Conservation (phyloP, 164 flowering plant genomes). For the Santalum album region DNA sequence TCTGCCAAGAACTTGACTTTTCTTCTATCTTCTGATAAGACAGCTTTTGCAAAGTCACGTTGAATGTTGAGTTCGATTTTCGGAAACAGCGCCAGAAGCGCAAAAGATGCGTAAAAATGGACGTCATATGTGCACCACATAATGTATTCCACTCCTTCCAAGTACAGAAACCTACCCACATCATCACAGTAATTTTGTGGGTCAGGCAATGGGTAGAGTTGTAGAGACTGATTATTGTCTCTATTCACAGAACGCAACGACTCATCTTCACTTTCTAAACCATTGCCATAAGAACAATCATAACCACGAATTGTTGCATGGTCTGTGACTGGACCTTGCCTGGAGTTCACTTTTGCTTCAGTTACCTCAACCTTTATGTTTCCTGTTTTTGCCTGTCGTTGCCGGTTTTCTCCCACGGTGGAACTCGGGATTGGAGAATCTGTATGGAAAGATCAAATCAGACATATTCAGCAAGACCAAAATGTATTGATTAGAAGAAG, state of each 20-base stretch:
- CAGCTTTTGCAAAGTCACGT: slow-evolving; percentile 88
- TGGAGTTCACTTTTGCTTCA: slow-evolving; percentile 20
- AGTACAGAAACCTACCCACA: slow-evolving; percentile 81
- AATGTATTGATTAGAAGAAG: slow-evolving; percentile 2
- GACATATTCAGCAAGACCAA: neutral
- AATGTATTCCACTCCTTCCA: slow-evolving; percentile 87
- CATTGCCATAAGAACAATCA: slow-evolving; percentile 12
- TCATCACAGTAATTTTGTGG: slow-evolving; percentile 36
- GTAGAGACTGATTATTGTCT: slow-evolving; percentile 1
- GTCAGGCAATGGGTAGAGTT: slow-evolving; percentile 1
- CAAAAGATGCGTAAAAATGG: slow-evolving; percentile 92
- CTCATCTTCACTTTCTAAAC: slow-evolving; percentile 11
- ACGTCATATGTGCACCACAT: slow-evolving; percentile 98
- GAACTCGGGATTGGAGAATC: slow-evolving; percentile 41
- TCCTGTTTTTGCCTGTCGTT: slow-evolving; percentile 14
- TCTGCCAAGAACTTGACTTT: slow-evolving; percentile 79
- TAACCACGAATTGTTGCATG: slow-evolving; percentile 12
- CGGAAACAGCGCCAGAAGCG: slow-evolving; percentile 76
- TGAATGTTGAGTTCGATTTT: slow-evolving; percentile 82
- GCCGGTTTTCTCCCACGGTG: slow-evolving; percentile 11
- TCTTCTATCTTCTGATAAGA: slow-evolving; percentile 74
- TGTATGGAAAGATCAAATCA: slow-evolving; percentile 17
- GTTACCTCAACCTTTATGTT: slow-evolving; percentile 18
- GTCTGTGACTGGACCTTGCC: slow-evolving; percentile 13
- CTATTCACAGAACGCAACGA: slow-evolving; percentile 7